A percentile compares a stretch with the other conserved stretches of the same genome.
These are phyloP conservation scores for Ilyonectria sp. DNA, from an alignment of 2,329 filamentous ascomycete species.

Conservation along the genomic window DNA sequence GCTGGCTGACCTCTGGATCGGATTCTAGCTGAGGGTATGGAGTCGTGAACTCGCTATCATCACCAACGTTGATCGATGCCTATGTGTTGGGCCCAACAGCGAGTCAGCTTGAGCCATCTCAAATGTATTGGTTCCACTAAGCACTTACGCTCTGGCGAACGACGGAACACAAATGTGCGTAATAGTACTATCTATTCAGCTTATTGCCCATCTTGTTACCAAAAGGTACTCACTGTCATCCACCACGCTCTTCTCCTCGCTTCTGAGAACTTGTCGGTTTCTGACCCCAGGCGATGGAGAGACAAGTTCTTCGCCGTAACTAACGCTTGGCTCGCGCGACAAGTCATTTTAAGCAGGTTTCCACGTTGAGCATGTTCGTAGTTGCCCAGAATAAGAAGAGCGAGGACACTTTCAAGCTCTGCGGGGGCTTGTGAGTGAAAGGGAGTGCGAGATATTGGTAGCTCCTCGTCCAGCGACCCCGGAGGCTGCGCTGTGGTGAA, in stretches of 20 bases:
- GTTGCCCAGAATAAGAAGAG: not conserved
- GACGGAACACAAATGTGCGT: not conserved
- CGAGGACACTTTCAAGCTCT: slow-evolving; percentile 2
- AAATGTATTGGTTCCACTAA: not conserved
- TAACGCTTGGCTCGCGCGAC: not conserved
- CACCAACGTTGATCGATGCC: not conserved
- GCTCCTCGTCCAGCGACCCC: not conserved
- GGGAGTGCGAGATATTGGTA: not conserved
- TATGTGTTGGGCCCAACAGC: not conserved
- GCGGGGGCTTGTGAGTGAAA: not conserved
- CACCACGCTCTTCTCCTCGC: not conserved
- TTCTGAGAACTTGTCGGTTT: slow-evolving; percentile 2
- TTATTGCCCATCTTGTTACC: not conserved
- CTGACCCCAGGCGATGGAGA: slow-evolving; percentile 1
- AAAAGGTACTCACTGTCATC: not conserved
- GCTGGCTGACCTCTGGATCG: not conserved
- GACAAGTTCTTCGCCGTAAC: not conserved
- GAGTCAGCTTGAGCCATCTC: not conserved
- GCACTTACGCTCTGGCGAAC: not conserved
- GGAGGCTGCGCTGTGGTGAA: not conserved
- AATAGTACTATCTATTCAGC: not conserved
- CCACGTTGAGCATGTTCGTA: not conserved
- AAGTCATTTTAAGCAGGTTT: not conserved
- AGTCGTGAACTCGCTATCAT: slow-evolving; percentile 1
- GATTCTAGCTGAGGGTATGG: not conserved